These are phyloP conservation scores for Diplodia intermedia DNA, from an alignment of 2,329 filamentous ascomycete genomes.

Conservation along the genomic window DNA sequence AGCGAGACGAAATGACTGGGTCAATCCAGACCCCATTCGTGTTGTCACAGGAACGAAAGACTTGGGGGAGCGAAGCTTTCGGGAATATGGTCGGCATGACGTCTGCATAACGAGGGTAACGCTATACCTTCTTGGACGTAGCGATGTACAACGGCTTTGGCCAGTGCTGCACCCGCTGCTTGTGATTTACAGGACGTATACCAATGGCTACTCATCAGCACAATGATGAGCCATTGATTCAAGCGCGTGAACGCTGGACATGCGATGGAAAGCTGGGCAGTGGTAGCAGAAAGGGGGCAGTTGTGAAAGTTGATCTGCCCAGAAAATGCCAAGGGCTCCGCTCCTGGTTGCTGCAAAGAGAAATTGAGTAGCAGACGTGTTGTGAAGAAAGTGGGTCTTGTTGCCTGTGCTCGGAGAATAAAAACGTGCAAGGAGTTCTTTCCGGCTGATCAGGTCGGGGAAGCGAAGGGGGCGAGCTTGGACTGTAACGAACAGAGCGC, in stretches of 20 bases:
- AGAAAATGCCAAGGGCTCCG: not conserved
- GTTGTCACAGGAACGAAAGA: not conserved
- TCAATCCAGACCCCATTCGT: not conserved
- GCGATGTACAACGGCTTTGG: not conserved
- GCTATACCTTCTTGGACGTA: not conserved
- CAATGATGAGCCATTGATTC: not conserved
- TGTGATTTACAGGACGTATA: not conserved
- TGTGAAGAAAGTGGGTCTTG: not conserved
- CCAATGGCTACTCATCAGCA: not conserved
- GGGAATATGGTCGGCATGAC: not conserved
- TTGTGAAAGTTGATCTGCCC: not conserved
- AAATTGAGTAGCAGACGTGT: not conserved
- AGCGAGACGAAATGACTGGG: not conserved
- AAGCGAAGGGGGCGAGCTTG: not conserved
- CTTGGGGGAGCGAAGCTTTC: not conserved
- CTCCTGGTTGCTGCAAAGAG: not conserved
- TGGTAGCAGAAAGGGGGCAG: not conserved
- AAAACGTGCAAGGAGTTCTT: not conserved
- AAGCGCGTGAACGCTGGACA: not conserved
- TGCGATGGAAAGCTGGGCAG: not conserved
- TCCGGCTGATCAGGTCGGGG: conserved; percentile 1
- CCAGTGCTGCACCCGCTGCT: no score
- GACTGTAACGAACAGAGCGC: not conserved
- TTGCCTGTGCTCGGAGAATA: conserved; percentile 2
- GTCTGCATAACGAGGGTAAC: not conserved